Conservation (phyloP, 2,329 filamentous ascomycete genomes). For the Colletotrichum filicis region DNA sequence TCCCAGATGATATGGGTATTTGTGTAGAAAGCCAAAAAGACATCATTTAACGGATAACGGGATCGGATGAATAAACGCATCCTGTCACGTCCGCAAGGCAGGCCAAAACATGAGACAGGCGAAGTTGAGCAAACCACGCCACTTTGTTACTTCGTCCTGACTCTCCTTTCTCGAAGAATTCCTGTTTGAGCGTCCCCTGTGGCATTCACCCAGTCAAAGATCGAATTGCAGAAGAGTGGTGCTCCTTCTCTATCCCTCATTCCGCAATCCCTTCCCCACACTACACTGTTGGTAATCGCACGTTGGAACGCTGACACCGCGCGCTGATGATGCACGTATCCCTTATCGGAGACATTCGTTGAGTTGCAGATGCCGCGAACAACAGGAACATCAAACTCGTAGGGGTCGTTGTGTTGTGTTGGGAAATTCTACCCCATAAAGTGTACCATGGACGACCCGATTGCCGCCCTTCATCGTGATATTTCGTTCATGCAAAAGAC, state of each 20-base stretch:
- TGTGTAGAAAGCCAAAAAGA: conserved; percentile 5
- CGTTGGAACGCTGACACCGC: neutral
- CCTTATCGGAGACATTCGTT: conserved; percentile 5
- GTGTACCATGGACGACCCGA: neutral
- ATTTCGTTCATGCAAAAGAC: conserved; percentile 24
- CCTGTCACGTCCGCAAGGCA: conserved; percentile 2
- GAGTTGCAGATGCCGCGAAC: conserved; percentile 18
- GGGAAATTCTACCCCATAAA: neutral
- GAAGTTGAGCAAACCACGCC: conserved; percentile 3
- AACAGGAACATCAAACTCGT: conserved; percentile 8
- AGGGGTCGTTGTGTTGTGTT: conserved; percentile 12
- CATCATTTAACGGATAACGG: neutral
- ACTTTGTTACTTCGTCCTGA: neutral
- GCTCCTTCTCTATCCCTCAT: neutral
- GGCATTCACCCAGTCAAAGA: conserved; percentile 2
- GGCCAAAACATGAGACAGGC: neutral
- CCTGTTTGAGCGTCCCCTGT: neutral
- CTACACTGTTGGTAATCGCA: conserved; percentile 10
- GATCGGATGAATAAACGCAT: conserved; percentile 9
- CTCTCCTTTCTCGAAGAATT: neutral
- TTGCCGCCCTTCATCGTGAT: conserved; percentile 13
- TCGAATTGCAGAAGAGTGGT: neutral
- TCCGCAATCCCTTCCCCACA: conserved; percentile 12
- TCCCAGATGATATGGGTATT: conserved; percentile 9
- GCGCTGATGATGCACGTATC: neutral